Percentiles rank a stretch among this genome's conserved stretches.
Evolutionary conservation across 1,284 basidiomycete species (phyloP).

Genomic region (Leccinum pallidistipes): DNA sequence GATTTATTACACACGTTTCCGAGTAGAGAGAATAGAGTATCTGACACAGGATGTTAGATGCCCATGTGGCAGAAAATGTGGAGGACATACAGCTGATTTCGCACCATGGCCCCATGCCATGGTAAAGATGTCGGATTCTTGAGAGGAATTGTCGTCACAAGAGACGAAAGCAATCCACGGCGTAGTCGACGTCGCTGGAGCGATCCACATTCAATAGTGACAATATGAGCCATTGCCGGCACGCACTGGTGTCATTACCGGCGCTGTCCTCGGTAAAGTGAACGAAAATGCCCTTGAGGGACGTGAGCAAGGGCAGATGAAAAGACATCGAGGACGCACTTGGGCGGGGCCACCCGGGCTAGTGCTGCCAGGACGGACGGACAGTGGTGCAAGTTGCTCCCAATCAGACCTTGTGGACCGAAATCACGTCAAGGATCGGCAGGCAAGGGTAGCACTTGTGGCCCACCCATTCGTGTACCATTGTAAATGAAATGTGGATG

Average conservation of each 20-base stretch:
- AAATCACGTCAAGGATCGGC: slow-evolving; percentile 14
- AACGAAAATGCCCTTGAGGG: slow-evolving; percentile 65
- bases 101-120: slow-evolving; percentile 77
- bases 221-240: slow-evolving; percentile 4
- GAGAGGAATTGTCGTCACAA: slow-evolving; percentile 64
- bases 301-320: slow-evolving; percentile 6
- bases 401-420: slow-evolving; percentile 43
- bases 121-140: slow-evolving; percentile 74
- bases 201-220: slow-evolving; percentile 11
- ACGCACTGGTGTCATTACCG: slow-evolving; percentile 40
- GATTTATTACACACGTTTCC: slow-evolving; percentile 72
- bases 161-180: slow-evolving; percentile 89
- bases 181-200: slow-evolving; percentile 52
- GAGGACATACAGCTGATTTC: slow-evolving; percentile 60
- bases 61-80: not conserved
- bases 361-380: slow-evolving; percentile 45
- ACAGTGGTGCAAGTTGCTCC: slow-evolving; percentile 59
- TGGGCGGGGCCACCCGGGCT: slow-evolving; percentile 45
- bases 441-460: not conserved
- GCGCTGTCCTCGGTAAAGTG: slow-evolving; percentile 70
- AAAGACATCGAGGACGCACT: slow-evolving; percentile 37
- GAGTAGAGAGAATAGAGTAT: slow-evolving; percentile 76
- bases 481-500: slow-evolving; percentile 57
- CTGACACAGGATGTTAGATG: slow-evolving; percentile 36
- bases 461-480: slow-evolving; percentile 59